Evolutionary conservation across 371 early-diverging fungal species (phyloP).

Genomic region (Mortierella sp.): DNA sequence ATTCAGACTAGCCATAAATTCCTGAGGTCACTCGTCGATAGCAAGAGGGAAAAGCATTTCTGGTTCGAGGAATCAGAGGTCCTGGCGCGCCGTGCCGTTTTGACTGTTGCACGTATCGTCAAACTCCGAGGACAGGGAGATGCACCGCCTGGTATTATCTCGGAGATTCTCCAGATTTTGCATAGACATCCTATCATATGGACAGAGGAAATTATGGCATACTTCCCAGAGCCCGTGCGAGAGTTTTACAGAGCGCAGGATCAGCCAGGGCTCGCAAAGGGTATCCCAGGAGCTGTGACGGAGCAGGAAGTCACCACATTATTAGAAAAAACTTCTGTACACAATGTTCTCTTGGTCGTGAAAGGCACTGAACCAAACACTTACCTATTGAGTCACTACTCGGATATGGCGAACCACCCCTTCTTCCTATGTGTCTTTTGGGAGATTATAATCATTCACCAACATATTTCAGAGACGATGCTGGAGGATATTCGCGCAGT

Average conservation of each 20-base stretch:
- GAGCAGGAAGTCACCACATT: slow-evolving; percentile 49
- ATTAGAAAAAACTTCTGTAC: slow-evolving; percentile 49
- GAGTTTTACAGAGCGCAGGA: slow-evolving; percentile 61
- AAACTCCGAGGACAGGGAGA: slow-evolving; percentile 75
- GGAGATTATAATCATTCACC: slow-evolving; percentile 65
- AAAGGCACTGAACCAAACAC: slow-evolving; percentile 55
- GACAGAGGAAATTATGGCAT: slow-evolving; percentile 65
- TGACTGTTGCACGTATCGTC: slow-evolving; percentile 70
- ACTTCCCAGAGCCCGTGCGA: slow-evolving; percentile 69
- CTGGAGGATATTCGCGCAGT: slow-evolving; percentile 71
- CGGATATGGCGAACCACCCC: slow-evolving; percentile 69
- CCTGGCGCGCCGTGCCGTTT: slow-evolving; percentile 69
- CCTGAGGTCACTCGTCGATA: slow-evolving; percentile 69
- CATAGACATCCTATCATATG: slow-evolving; percentile 69
- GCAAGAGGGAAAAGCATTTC: slow-evolving; percentile 68
- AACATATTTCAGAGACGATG: slow-evolving; percentile 52
- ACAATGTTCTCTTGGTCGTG: slow-evolving; percentile 55
- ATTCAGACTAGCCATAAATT: slow-evolving; percentile 74
- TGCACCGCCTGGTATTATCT: slow-evolving; percentile 67
- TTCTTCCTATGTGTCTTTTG: slow-evolving; percentile 78
- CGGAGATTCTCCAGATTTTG: slow-evolving; percentile 64
- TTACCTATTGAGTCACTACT: slow-evolving; percentile 62
- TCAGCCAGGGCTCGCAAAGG: slow-evolving; percentile 18
- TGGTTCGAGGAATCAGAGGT: slow-evolving; percentile 80
- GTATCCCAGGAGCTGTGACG: slow-evolving; percentile 57